These are phyloP conservation scores for Cucurbita moschata DNA, from an alignment of 306 rosid species.

Conservation along the genomic window DNA sequence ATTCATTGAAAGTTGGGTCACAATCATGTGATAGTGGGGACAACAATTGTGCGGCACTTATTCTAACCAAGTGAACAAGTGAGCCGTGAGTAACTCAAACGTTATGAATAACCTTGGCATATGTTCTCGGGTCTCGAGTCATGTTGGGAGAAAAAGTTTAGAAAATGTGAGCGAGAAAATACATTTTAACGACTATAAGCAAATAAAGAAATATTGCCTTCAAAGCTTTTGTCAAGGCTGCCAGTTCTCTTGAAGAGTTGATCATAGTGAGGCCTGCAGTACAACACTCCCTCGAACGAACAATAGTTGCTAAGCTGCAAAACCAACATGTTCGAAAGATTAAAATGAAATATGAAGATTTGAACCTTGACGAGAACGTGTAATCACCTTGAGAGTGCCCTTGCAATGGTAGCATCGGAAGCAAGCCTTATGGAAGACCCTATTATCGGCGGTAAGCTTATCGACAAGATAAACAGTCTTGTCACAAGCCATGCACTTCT, in stretches of 20 bases:
- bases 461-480: conserved; percentile 70
- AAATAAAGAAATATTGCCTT: conserved; percentile 20
- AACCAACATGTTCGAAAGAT: neutral
- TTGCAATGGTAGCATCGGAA: conserved; percentile 86
- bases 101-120: too few species aligned
- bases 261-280: conserved; percentile 87
- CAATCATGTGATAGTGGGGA: too few species aligned
- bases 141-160: too few species aligned
- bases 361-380: too few species aligned
- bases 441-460: conserved; percentile 43
- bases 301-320: conserved; percentile 69
- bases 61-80: too few species aligned
- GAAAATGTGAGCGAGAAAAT: too few species aligned
- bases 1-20: neutral
- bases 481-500: conserved; percentile 55
- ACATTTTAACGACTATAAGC: too few species aligned
- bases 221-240: conserved; percentile 71
- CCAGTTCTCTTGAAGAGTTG: conserved; percentile 85
- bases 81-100: too few species aligned
- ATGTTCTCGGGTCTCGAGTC: too few species aligned
- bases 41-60: too few species aligned
- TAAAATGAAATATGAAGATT: too few species aligned
- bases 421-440: conserved; percentile 62
- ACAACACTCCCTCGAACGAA: conserved; percentile 76
- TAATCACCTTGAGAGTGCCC: conserved; percentile 50